Evolutionary conservation across 2,329 filamentous ascomycete species (phyloP), one percentile per base, ranked within the genome.

Genomic region (Neonectria ditissima): DNA sequence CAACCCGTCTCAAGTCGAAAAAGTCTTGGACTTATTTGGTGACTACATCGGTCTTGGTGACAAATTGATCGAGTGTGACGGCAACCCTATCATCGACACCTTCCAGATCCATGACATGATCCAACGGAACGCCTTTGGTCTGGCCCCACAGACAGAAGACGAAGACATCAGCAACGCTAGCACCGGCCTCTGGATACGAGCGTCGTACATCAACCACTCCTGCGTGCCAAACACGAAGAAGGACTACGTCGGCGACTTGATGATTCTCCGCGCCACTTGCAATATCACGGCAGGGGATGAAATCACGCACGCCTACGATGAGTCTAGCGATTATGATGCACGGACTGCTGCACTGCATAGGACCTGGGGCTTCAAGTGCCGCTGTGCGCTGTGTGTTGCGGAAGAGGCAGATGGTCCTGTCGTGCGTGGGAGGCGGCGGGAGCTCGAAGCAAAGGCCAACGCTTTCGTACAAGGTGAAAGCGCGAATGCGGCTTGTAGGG

Each of bases 181-280:
- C 48, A 74, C 76, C 0, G 80, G 80, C 2, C 66, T 83, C 26
- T 83, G 80, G 80, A 69, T 75, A 1, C 66, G 73, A 5, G 76
- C 79, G 4, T 77, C 80, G 0, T 80, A 80, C 60, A 77, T 81
- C 61, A 83, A 83, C 50, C 81, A 83, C 62, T 80, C 79, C 0
- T 83, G 81, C 59, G 52, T 76, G 1, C 55, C 75, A 32, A 83
- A 81, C 60, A 62, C 70, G 0, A 72, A 71, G 45, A 79, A 77
- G 28, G 72, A 77, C 2, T 80, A 76, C 50, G 69, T 81, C 6
- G 81, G 81, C 22, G 81, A 80, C 61, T 57, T 80, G 4, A 74
- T 80, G 55, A 66, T 82, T 4, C 57, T 83, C 9, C 79, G 78
- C 5, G 78, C 80, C 2, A 72, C 62, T 1, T 69, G 73, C 4